A percentile compares a stretch with the other conserved stretches of the same genome.
phyloP scores from a whole-genome alignment of 192 early-diverging fungal genomes.

The Entomortierella parvispora region DNA sequence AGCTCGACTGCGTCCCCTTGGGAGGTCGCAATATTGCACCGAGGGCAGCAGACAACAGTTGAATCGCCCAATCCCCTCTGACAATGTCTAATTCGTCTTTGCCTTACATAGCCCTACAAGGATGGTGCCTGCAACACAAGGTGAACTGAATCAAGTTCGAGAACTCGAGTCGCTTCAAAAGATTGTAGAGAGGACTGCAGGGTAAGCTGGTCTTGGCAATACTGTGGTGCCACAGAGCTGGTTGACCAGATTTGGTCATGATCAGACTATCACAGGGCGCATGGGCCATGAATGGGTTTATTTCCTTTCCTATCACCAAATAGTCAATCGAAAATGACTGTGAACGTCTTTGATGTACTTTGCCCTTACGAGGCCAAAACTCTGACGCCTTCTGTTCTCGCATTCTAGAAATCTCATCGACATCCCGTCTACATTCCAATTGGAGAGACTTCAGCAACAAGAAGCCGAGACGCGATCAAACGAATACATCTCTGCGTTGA shows the following conservation, averaged over 20 bases:
- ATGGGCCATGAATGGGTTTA: too few relatives aligned
- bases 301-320: too few relatives aligned
- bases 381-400: neutral
- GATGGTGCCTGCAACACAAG: conserved; percentile 17
- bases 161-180: conserved; percentile 48
- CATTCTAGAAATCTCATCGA: conserved; percentile 40
- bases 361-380: too few relatives aligned
- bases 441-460: conserved; percentile 46
- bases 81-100: neutral
- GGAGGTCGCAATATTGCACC: too few relatives aligned
- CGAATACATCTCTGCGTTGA: conserved; percentile 38
- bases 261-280: too few relatives aligned
- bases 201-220: conserved; percentile 23
- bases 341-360: too few relatives aligned
- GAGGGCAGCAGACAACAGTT: too few relatives aligned
- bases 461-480: conserved; percentile 40
- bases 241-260: too few relatives aligned
- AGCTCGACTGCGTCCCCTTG: too few relatives aligned
- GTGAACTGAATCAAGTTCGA: conserved; percentile 37
- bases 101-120: conserved; percentile 12
- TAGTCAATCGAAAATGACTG: too few relatives aligned
- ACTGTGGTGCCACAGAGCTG: too few relatives aligned
- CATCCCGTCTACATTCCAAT: conserved; percentile 45
- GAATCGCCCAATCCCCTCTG: too few relatives aligned
- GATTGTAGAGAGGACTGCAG: conserved; percentile 50